Evolutionary conservation across 2,329 filamentous ascomycete species (phyloP).

Genomic region (Samsoniella hepiali): DNA sequence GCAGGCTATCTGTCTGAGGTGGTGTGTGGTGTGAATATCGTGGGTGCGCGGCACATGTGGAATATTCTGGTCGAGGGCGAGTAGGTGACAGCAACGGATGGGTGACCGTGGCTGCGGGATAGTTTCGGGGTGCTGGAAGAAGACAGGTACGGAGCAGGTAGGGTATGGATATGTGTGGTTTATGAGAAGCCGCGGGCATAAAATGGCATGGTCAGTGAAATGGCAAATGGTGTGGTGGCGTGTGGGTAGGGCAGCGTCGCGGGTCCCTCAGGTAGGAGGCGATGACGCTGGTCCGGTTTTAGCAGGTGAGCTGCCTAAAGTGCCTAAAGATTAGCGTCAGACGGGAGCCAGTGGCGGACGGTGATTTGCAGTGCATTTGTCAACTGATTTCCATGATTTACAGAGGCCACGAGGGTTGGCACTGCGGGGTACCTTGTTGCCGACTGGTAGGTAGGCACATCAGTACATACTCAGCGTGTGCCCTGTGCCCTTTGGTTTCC

Average conservation of each 20-base stretch:
- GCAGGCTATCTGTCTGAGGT: conserved; percentile 7
- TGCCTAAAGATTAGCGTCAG: neutral
- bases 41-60: conserved; percentile 17
- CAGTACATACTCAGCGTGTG: too few relatives aligned
- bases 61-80: neutral
- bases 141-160: neutral
- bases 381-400: neutral
- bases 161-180: neutral
- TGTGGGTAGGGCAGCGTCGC: conserved; percentile 6
- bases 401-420: neutral
- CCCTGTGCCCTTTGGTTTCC: too few relatives aligned
- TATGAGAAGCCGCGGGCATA: neutral
- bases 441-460: too few relatives aligned
- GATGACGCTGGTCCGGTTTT: neutral
- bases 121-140: neutral
- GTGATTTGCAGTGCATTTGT: conserved; percentile 3
- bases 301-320: neutral
- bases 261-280: too few relatives aligned
- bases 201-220: neutral
- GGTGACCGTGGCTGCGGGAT: neutral
- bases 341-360: neutral
- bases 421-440: too few relatives aligned
- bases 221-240: neutral
- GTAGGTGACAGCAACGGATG: neutral
- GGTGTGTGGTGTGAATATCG: conserved; percentile 8